These are phyloP conservation scores for Gymnopus androsaceus DNA, from an alignment of 1,284 basidiomycete species.

Conservation along the genomic window DNA sequence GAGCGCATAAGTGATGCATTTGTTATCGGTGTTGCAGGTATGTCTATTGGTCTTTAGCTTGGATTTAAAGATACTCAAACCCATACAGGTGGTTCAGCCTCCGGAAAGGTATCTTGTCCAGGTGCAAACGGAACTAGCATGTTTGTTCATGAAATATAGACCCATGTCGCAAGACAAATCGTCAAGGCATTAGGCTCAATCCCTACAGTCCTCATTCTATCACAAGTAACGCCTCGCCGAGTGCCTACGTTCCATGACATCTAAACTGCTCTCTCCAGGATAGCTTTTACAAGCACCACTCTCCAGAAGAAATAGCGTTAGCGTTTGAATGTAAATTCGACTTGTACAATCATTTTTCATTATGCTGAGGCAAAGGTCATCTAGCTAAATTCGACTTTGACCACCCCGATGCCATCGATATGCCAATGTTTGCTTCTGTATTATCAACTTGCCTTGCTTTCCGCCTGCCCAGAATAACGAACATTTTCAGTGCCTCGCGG, in stretches of 20 bases:
- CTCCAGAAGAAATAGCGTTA: slow-evolving; percentile 73
- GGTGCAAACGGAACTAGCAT: neutral
- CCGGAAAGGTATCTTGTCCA: slow-evolving; percentile 75
- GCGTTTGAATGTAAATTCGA: slow-evolving; percentile 86
- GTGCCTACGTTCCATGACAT: neutral
- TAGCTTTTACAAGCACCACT: slow-evolving; percentile 88
- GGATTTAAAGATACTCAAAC: neutral
- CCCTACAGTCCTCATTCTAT: slow-evolving; percentile 87
- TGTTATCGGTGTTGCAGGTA: slow-evolving; percentile 92
- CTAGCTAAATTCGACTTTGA: too few species aligned
- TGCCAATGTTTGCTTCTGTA: slow-evolving; percentile 82
- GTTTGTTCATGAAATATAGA: slow-evolving; percentile 50
- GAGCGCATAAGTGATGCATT: slow-evolving; percentile 75
- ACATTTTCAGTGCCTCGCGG: slow-evolving; percentile 68
- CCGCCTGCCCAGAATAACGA: neutral
- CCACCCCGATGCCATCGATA: slow-evolving; percentile 92
- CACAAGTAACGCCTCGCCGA: slow-evolving; percentile 56
- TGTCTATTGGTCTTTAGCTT: slow-evolving; percentile 31
- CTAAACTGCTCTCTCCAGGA: slow-evolving; percentile 54
- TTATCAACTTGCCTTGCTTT: slow-evolving; percentile 25
- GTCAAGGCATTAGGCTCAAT: slow-evolving; percentile 80
- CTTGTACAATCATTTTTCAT: neutral
- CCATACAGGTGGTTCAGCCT: slow-evolving; percentile 79
- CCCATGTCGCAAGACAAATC: slow-evolving; percentile 89
- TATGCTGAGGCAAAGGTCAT: neutral